phyloP scores from a whole-genome alignment of 176 grass and related monocot species.

The Zoysia japonica region DNA sequence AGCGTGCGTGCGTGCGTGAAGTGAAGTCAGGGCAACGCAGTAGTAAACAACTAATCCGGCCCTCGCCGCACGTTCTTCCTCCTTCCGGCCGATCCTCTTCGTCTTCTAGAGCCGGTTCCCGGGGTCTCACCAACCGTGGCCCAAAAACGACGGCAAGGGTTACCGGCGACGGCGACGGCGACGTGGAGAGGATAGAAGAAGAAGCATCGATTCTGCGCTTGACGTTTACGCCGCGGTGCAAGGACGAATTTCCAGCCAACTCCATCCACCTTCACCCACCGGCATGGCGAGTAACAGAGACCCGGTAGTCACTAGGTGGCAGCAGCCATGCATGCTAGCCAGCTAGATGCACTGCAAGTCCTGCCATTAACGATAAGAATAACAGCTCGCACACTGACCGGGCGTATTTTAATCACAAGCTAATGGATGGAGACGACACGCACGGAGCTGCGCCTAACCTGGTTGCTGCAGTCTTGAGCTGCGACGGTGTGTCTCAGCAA shows the following conservation, averaged over 20 bases:
- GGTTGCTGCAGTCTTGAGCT: conserved; percentile 23
- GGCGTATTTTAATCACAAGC: not conserved
- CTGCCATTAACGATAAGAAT: not conserved
- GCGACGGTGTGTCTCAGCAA: not conserved
- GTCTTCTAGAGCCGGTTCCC: conserved; percentile 48
- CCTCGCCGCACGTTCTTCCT: not conserved
- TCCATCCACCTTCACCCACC: conserved; percentile 51
- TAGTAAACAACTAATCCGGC: not conserved
- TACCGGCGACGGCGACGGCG: conserved; percentile 24
- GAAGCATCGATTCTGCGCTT: not conserved
- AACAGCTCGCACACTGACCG: conserved; percentile 9
- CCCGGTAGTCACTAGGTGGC: not conserved
- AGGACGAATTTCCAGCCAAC: conserved; percentile 51
- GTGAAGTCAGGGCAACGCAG: conserved; percentile 20
- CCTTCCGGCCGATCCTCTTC: too few relatives aligned
- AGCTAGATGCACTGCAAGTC: not conserved
- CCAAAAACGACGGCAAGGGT: conserved; percentile 26
- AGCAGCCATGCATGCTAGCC: not conserved
- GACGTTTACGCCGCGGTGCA: not conserved
- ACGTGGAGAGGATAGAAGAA: not conserved
- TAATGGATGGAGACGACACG: not conserved
- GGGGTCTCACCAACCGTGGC: conserved; percentile 56
- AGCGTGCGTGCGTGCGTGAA: conserved; percentile 26
- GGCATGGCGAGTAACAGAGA: conserved; percentile 23
- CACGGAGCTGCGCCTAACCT: not conserved